Percentiles rank a stretch among this genome's conserved stretches.
Conservation (phyloP, 352 stramenopile species). For the Phytopythium sindhum region DNA sequence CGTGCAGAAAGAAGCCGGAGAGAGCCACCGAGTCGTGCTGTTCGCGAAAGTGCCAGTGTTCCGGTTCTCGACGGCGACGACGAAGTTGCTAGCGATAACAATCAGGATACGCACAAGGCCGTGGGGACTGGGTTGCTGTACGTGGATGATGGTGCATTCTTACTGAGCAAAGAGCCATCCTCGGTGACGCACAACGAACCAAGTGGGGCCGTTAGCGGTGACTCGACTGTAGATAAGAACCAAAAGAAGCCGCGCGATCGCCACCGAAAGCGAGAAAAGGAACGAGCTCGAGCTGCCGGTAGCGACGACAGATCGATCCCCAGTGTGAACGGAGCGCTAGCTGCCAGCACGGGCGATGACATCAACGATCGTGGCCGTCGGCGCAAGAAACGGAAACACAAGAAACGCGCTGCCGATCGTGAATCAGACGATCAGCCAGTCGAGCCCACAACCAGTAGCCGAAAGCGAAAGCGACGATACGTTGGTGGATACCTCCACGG, state of each 20-base stretch:
- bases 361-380: neutral
- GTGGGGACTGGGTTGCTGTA: neutral
- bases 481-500: constrained; percentile 71
- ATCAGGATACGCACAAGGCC: neutral
- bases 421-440: neutral
- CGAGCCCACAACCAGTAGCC: neutral
- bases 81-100: neutral
- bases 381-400: neutral
- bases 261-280: neutral
- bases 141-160: neutral
- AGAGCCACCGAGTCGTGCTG: neutral
- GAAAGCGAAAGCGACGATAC: constrained; percentile 24
- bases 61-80: neutral
- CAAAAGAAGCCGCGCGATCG: neutral
- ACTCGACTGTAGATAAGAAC: neutral
- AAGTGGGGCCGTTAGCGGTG: too few species aligned
- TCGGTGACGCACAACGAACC: neutral
- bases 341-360: neutral
- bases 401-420: neutral
- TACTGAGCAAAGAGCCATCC: neutral
- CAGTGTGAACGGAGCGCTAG: neutral
- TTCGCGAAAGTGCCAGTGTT: constrained; percentile 18
- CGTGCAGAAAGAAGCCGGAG: neutral
- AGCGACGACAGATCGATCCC: neutral
- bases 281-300: neutral